These are phyloP conservation scores for Epichloe hybrida DNA, from an alignment of 2,329 filamentous ascomycete genomes.

Conservation along the genomic window DNA sequence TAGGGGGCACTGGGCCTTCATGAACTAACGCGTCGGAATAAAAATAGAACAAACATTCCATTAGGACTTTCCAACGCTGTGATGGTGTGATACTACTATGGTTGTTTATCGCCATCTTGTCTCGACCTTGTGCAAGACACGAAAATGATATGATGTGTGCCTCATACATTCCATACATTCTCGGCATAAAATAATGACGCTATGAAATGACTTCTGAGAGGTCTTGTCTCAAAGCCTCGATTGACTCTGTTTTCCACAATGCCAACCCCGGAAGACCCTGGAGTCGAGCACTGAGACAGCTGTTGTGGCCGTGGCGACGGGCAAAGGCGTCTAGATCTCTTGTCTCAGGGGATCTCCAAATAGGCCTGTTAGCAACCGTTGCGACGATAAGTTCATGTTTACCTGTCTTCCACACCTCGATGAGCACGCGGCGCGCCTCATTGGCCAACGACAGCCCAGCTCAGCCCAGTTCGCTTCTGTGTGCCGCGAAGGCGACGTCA, in stretches of 20 bases:
- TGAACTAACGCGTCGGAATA: background rate
- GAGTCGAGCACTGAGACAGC: background rate
- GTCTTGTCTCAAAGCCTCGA: background rate
- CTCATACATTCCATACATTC: background rate
- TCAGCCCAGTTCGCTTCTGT: background rate
- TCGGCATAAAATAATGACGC: background rate
- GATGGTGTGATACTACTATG: background rate
- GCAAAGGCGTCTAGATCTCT: background rate
- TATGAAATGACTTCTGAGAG: background rate
- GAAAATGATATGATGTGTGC: background rate
- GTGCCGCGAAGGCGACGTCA: background rate
- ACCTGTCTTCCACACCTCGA: background rate
- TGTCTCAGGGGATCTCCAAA: background rate
- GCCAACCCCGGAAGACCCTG: background rate
- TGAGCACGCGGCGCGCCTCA: background rate
- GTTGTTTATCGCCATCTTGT: too few species aligned
- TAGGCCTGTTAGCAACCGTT: background rate
- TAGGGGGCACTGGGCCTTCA: background rate
- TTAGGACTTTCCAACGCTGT: background rate
- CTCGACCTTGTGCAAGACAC: background rate
- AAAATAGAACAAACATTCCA: background rate
- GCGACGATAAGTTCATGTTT: constrained; percentile 1
- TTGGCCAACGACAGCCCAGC: background rate
- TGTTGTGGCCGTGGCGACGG: constrained; percentile 3
- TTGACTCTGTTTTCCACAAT: background rate